These are phyloP conservation scores for Alternaria gansuensis DNA, from an alignment of 2,329 filamentous ascomycete species.

Conservation along the genomic window DNA sequence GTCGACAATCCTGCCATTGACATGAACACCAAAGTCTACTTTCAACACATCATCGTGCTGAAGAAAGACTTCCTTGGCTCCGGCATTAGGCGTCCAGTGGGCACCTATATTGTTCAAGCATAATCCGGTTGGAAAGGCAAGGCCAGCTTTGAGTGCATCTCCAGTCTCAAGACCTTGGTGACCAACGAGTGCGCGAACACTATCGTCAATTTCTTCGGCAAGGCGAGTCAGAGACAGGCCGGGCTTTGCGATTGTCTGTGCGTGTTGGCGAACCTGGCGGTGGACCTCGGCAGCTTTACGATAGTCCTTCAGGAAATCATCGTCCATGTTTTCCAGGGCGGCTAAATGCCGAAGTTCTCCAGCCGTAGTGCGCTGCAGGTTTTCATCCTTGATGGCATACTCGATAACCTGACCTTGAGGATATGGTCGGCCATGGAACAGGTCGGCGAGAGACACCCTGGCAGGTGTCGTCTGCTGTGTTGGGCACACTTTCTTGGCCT, in stretches of 20 bases:
- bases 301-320: constrained; percentile 79
- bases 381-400: constrained; percentile 71
- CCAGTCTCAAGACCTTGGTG: constrained; percentile 79
- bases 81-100: constrained; percentile 85
- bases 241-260: constrained; percentile 78
- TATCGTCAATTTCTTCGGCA: constrained; percentile 82
- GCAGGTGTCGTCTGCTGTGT: constrained; percentile 76
- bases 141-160: constrained; percentile 78
- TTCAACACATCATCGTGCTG: constrained; percentile 77
- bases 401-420: constrained; percentile 79
- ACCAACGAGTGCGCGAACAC: constrained; percentile 76
- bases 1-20: constrained; percentile 75
- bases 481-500: constrained; percentile 68
- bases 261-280: constrained; percentile 83
- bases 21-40: constrained; percentile 74
- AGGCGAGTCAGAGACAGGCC: constrained; percentile 80
- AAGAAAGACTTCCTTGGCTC: constrained; percentile 79
- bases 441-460: constrained; percentile 71
- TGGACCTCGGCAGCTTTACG: constrained; percentile 87
- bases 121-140: constrained; percentile 85
- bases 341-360: constrained; percentile 80
- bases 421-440: constrained; percentile 75
- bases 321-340: constrained; percentile 72
- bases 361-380: constrained; percentile 76
- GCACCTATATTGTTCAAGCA: constrained; percentile 84